A percentile compares a stretch with the other conserved stretches of the same genome.
These are phyloP conservation scores for Cryphonectria naterciae DNA, from an alignment of 2,329 filamentous ascomycete species.

Conservation along the genomic window DNA sequence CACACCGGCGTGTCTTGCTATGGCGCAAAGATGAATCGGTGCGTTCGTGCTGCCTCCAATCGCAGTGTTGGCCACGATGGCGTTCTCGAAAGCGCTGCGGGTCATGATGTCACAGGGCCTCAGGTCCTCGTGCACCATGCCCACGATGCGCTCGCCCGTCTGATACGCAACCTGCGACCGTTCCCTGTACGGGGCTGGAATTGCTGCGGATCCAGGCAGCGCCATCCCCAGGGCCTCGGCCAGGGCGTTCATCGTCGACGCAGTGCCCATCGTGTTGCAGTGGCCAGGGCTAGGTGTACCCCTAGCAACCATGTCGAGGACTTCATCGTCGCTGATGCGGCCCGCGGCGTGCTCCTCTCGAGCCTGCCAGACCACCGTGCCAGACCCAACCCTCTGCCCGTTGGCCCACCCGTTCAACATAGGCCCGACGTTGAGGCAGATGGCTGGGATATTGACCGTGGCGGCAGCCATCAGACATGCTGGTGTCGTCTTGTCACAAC, in stretches of 20 bases:
- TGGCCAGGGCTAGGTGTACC: conserved; percentile 51
- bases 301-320: conserved; percentile 48
- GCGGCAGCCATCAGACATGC: conserved; percentile 56
- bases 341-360: conserved; percentile 52
- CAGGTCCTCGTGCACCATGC: conserved; percentile 52
- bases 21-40: conserved; percentile 58
- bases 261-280: conserved; percentile 59
- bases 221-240: conserved; percentile 58
- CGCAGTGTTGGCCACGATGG: conserved; percentile 57
- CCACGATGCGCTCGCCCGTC: conserved; percentile 53
- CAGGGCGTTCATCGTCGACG: conserved; percentile 56
- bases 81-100: conserved; percentile 59
- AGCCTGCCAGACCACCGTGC: conserved; percentile 53
- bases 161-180: conserved; percentile 52
- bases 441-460: conserved; percentile 55
- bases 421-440: conserved; percentile 56
- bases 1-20: conserved; percentile 58
- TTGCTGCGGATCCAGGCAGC: conserved; percentile 53
- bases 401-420: conserved; percentile 55
- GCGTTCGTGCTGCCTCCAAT: conserved; percentile 62
- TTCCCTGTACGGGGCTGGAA: conserved; percentile 55
- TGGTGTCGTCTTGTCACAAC: conserved; percentile 58
- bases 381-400: conserved; percentile 47
- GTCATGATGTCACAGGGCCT: conserved; percentile 61
- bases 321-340: conserved; percentile 47